Base-by-base conservation (phyloP, 2,329 filamentous ascomycete species). In the Ciborinia camelliae region DNA sequence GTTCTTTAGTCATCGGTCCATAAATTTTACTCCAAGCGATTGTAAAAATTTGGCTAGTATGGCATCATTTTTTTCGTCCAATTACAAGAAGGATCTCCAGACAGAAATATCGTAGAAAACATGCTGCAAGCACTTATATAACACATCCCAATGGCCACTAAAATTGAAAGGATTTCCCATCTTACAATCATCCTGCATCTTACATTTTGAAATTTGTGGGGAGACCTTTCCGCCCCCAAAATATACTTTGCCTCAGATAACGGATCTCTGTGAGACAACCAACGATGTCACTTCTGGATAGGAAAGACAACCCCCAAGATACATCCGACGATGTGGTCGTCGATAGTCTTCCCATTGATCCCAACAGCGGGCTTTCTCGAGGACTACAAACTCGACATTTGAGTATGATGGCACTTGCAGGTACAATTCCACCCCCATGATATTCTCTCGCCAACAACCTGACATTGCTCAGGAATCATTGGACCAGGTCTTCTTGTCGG, bases 401-500 rank as follows among this genome's bases (percentile, higher is more conserved):
- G 39, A 85, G 88, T 76, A 88, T 89, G 85, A 86, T 89, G 71
- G 86, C 86, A 52, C 83, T 86, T 64, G 80, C 80, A 41, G 63
- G 66, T n/a, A 52, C n/a, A 18, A 62, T 62, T 53, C 5, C 9
- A 18, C 14, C 28, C 28, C 48, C 28, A 30, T n/a, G 20, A 12
- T 10, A 23, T 23, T 2, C 26, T 10, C 12, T 14, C 10, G 32
- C 9, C 26, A 23, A 23, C 53, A 35, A 35, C 20, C 55, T 58
- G n/a, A 58, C 20, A 12, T n/a, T 18, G 20, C 1, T 1, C 28
- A 58, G 55, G 55, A 47, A 84, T 84, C 65, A 84, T 84, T 66
- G 90, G 90, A 0, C 88, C 90, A 4, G 90, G 90, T 28, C 79
- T 92, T 48, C 81, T 92, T 3, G 86, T 92, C 62, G 90, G 89